phyloP scores from a whole-genome alignment of 179 eudicot genomes.

The Spinacia oleracea region DNA sequence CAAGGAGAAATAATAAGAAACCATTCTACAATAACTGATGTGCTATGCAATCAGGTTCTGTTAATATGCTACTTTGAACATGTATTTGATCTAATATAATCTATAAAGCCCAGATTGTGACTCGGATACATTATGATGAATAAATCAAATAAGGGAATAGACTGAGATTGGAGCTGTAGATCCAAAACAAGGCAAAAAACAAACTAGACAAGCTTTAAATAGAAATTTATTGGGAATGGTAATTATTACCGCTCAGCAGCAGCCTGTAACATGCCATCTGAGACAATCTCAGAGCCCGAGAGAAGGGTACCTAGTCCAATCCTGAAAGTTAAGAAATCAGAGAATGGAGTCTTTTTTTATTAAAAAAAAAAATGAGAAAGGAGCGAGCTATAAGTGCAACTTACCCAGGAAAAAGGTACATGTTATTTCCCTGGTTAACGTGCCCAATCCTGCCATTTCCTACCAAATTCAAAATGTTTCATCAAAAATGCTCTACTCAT shows the following conservation, averaged over 20 bases:
- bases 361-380: not conserved
- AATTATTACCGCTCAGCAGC: constrained; percentile 83
- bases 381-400: constrained; percentile 27
- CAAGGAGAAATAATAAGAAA: not conserved
- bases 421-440: constrained; percentile 97
- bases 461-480: constrained; percentile 31
- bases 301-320: constrained; percentile 97
- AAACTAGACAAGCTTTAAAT: not conserved
- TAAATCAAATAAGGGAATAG: not conserved
- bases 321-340: constrained; percentile 43
- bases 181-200: constrained; percentile 4
- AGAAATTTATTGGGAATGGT: not conserved
- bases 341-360: not conserved
- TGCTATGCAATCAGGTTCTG: not conserved
- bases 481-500: constrained; percentile 12
- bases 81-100: constrained; percentile 1
- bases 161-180: not conserved
- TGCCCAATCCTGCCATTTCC: constrained; percentile 86
- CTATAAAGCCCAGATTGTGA: not conserved
- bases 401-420: constrained; percentile 98
- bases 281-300: constrained; percentile 73
- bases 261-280: constrained; percentile 99
- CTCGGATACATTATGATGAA: not conserved
- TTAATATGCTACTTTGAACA: not conserved
- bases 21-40: not conserved